A percentile compares a stretch with the other conserved stretches of the same genome.
Evolutionary conservation across 2,329 filamentous ascomycete genomes (phyloP).

Genomic region (Neoarthrinium moseri): DNA sequence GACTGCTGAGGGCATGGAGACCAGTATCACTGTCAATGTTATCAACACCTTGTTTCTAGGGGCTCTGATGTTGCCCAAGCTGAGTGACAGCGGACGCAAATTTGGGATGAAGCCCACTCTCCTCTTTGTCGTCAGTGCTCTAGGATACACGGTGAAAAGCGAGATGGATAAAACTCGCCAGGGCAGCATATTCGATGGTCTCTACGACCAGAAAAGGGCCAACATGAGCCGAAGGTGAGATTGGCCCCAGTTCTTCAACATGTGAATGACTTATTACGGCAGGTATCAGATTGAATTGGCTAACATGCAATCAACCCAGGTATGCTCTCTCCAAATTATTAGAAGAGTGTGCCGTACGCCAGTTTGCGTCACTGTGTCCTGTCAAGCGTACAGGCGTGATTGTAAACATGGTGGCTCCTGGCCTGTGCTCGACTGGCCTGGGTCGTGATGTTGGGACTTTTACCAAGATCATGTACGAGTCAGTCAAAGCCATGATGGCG

Average conservation of each 20-base stretch:
- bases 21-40: background rate
- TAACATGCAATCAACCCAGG: background rate
- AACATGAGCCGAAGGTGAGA: constrained; percentile 8
- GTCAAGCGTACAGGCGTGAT: constrained; percentile 11
- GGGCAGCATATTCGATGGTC: constrained; percentile 1
- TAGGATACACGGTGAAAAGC: constrained; percentile 10
- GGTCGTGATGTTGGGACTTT: background rate
- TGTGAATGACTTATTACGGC: background rate
- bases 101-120: constrained; percentile 3
- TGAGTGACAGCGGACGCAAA: background rate
- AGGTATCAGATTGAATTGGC: background rate
- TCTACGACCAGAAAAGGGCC: constrained; percentile 9
- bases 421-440: constrained; percentile 13
- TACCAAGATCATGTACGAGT: constrained; percentile 2
- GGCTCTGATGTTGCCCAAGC: constrained; percentile 3
- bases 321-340: constrained; percentile 12
- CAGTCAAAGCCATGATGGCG: background rate
- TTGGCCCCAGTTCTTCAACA: no score
- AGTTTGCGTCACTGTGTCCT: constrained; percentile 9
- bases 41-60: constrained; percentile 1
- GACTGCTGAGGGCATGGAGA: constrained; percentile 1
- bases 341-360: constrained; percentile 6
- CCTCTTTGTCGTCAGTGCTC: constrained; percentile 10
- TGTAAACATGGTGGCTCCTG: constrained; percentile 10
- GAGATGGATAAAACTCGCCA: constrained; percentile 12